Evolutionary conservation across 208 protist species (phyloP).

Genomic region (Blastocrithidia nonstop): DNA sequence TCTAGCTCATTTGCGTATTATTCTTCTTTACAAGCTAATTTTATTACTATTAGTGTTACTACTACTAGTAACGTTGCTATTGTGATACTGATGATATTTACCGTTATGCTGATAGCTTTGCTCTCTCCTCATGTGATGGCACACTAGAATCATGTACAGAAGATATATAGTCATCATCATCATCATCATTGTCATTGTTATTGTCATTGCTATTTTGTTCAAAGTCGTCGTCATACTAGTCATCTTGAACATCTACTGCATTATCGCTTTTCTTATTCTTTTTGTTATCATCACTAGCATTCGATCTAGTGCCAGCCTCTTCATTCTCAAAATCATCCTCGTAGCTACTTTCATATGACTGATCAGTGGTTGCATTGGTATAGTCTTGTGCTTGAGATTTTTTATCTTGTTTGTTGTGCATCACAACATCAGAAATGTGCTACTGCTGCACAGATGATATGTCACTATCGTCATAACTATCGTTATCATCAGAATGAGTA

Average conservation of each 20-base stretch:
- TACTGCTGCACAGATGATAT: no score
- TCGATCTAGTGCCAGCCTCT: background rate
- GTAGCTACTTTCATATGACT: background rate
- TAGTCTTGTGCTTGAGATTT: no score
- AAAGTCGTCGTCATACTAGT: constrained; percentile 26
- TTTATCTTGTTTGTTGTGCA: no score
- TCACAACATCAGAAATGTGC: no score
- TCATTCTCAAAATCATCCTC: constrained; percentile 5
- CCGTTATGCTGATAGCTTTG: no score
- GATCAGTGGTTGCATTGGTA: no score
- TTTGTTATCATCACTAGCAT: background rate
- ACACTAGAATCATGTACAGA: constrained; percentile 3
- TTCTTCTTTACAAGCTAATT: no score
- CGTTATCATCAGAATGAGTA: no score
- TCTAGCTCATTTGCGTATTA: no score
- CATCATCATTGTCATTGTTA: constrained; percentile 45
- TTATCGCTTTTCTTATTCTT: constrained; percentile 2
- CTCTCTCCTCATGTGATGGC: no score
- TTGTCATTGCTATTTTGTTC: constrained; percentile 6
- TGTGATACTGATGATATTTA: no score
- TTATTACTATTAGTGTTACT: constrained; percentile 5
- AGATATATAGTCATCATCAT: constrained; percentile 4
- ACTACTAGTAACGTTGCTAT: background rate
- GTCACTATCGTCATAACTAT: no score
- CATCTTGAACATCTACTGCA: constrained; percentile 8